Evolutionary conservation across 352 stramenopile genomes (phyloP), one percentile per base, ranked within the genome.

Genomic region (Globisporangium ultimum): DNA sequence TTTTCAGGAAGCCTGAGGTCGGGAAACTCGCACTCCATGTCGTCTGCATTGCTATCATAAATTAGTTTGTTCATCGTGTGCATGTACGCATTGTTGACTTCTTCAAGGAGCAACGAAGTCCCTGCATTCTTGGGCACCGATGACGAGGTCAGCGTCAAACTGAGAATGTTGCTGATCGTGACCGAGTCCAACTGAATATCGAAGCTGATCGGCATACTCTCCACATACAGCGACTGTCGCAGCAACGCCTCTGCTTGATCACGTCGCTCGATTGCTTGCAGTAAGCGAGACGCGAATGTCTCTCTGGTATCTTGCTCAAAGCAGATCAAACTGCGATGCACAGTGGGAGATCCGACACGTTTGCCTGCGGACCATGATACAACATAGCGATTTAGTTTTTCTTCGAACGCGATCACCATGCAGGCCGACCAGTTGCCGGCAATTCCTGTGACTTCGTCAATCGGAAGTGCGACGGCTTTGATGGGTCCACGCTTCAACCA

Each of bases 41-140:
- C 83, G 36, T 75, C 60, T n/a, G 80, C 51, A 21, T 87, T 92
- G 9, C 80, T 81, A 46, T 91, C 81, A 20, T 98, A 91, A 8
- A 98, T 80, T 17, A 98, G 65, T 34, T 89, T 82, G 84, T 98
- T 98, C 89, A 98, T 97, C 21, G 89, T 89, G 34, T 90, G 78
- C 72, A 95, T 91, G 69, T 97, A 98, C 59, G 96, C 86, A 5
- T 77, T 66, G 63, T 95, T 96, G 32, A 97, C 88, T 72, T 98
- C 90, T 55, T 96, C 76, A 1, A 98, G 58, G 0, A 98, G 58
- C 11, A 55, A 28, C 20, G 82, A 91, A 1, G 85, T 93, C 11
- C 69, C 66, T 11, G 76, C 65, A 21, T 88, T 78, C 14, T 69
- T 62, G 8, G 74, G 66, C 1, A 91, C 73, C 13, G 66, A 75